Evolutionary conservation across 495 filamentous ascomycete genomes (phyloP), one percentile per base, ranked within the genome.

Genomic region (Lentithecium fluviatile): DNA sequence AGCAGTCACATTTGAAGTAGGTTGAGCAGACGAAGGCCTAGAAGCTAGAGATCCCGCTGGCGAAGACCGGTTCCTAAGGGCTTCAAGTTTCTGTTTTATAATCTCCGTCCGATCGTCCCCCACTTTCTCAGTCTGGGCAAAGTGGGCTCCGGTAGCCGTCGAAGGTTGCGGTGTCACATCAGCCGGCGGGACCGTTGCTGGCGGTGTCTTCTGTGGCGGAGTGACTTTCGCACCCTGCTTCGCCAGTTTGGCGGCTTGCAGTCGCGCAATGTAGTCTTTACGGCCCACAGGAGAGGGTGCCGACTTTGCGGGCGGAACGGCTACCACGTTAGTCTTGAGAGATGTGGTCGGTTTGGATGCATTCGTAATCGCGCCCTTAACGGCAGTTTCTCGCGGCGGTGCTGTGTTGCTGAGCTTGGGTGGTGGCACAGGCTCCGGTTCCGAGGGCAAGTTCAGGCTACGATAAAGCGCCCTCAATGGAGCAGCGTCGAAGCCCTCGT

Each of bases 261-360:
- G 83, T 43, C 83, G 80, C 17, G 88, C 87, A 66, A 89, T 89
- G 40, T 88, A 80, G 60, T 90, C 87, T 62, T 90, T 90, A 26
- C 88, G 80, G 64, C 89, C 86, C 66, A 90, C 76, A 5, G 60
- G 55, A 21, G 60, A 64, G 15, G 60, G 50, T 8, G 51, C 56
- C 20, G 59, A 52, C 29, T 55, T 64, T 6, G 34, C 21, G 2
- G 60, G 20, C 13, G 45, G 15, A 19, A 12, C 40, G 26, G 32
- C 32, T 12, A 15, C 43, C 13, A 56, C 49, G 36, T 45, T 58
- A 13, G 54, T 52, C 50, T 49, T 56, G 3, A 56, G 17, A 12
- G 57, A 34, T 29, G 45, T 46, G n/a, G 49, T 10, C 11, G 37
- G 32, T 29, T 65, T 60, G 25, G 29, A 4, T 3, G 4, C 29